phyloP scores from a whole-genome alignment of 2,329 filamentous ascomycete genomes.

The Diatrype stigma region DNA sequence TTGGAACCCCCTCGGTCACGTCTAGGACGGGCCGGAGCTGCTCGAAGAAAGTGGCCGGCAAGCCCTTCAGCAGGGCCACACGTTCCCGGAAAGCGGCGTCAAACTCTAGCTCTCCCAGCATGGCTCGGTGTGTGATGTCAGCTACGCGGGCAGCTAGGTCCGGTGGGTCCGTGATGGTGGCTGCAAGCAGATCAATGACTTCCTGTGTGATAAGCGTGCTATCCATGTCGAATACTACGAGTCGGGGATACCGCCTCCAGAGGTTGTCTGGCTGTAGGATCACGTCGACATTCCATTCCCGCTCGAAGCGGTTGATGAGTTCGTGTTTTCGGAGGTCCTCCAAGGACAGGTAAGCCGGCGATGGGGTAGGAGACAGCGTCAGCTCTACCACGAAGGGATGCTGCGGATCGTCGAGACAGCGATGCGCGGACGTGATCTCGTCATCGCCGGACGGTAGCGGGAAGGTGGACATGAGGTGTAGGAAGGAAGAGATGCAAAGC shows the following conservation, averaged over 20 bases:
- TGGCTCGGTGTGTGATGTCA: conserved; percentile 85
- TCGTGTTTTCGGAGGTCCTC: conserved; percentile 74
- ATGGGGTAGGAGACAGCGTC: conserved; percentile 56
- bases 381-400: conserved; percentile 64
- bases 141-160: conserved; percentile 80
- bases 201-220: conserved; percentile 96
- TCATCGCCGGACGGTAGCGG: conserved; percentile 48
- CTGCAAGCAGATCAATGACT: conserved; percentile 92
- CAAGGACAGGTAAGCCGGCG: conserved; percentile 60
- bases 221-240: conserved; percentile 98
- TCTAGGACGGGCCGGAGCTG: conserved; percentile 70
- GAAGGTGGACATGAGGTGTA: conserved; percentile 62
- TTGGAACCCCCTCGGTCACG: conserved; percentile 74
- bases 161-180: conserved; percentile 62
- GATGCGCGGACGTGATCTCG: conserved; percentile 57
- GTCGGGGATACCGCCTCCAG: conserved; percentile 73
- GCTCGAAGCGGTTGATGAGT: conserved; percentile 77
- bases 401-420: conserved; percentile 57
- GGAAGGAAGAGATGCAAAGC: conserved; percentile 61
- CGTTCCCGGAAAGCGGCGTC: conserved; percentile 76
- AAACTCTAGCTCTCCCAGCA: conserved; percentile 95
- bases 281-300: conserved; percentile 84
- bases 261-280: conserved; percentile 70
- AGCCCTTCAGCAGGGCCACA: conserved; percentile 74
- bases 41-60: conserved; percentile 74